Conservation (phyloP, 192 early-diverging fungal genomes). For the Paraglomus brasilianum region DNA sequence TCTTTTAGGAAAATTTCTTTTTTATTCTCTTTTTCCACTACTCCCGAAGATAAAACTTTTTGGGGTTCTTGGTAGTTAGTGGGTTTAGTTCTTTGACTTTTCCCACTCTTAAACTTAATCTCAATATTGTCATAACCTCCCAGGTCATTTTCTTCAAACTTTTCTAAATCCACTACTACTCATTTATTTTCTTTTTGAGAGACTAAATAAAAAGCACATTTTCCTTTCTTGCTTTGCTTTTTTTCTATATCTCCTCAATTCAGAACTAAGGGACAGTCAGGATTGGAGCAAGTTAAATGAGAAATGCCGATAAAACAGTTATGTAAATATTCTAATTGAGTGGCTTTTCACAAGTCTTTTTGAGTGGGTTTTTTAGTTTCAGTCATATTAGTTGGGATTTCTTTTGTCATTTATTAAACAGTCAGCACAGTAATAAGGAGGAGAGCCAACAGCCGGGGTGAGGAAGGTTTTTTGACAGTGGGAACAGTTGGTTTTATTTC, state of each 20-base stretch:
- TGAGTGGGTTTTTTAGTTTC: too few relatives aligned
- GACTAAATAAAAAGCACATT: background rate
- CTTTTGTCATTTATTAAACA: too few relatives aligned
- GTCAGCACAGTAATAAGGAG: too few relatives aligned
- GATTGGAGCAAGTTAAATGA: background rate
- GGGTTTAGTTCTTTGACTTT: background rate
- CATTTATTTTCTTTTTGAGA: background rate
- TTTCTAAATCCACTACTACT: background rate
- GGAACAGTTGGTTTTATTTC: too few relatives aligned
- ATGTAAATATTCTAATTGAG: conserved; percentile 3
- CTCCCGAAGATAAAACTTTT: too few relatives aligned
- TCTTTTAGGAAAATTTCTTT: conserved; percentile 1
- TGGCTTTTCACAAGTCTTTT: too few relatives aligned
- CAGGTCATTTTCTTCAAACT: background rate
- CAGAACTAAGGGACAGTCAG: background rate
- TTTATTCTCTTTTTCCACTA: background rate
- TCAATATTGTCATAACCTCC: background rate
- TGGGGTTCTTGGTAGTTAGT: background rate
- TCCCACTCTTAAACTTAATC: background rate
- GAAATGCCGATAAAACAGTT: background rate
- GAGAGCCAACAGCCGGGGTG: too few relatives aligned
- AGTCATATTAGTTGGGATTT: too few relatives aligned
- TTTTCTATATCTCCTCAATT: background rate
- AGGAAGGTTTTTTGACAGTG: too few relatives aligned
- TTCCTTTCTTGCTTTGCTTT: background rate